phyloP scores from a whole-genome alignment of 2,329 filamentous ascomycete genomes.

The Stylonectria norvegica region DNA sequence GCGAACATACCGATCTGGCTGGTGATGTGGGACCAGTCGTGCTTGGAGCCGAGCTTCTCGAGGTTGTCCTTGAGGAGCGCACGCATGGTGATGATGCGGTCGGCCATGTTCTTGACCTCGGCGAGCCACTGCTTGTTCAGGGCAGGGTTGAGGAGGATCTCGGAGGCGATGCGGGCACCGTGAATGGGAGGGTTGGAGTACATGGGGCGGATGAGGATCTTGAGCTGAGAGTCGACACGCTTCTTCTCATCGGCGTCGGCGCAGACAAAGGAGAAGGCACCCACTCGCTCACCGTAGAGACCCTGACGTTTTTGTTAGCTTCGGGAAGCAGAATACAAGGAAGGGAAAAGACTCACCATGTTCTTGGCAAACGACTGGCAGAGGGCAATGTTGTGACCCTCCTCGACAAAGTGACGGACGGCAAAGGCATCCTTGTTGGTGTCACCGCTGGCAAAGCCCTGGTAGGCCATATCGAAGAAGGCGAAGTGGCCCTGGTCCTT shows the following conservation, averaged over 20 bases:
- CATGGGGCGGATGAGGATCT: slow-evolving; percentile 92
- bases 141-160: slow-evolving; percentile 81
- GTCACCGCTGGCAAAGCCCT: slow-evolving; percentile 92
- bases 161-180: slow-evolving; percentile 87
- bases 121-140: slow-evolving; percentile 92
- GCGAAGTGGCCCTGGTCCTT: slow-evolving; percentile 85
- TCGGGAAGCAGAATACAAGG: neutral
- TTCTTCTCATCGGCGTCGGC: slow-evolving; percentile 86
- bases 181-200: slow-evolving; percentile 99
- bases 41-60: slow-evolving; percentile 89
- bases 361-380: slow-evolving; percentile 98
- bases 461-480: slow-evolving; percentile 99
- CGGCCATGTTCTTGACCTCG: slow-evolving; percentile 98
- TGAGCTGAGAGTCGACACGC: slow-evolving; percentile 94
- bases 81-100: slow-evolving; percentile 98
- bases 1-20: slow-evolving; percentile 99
- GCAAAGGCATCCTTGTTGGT: slow-evolving; percentile 92
- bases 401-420: slow-evolving; percentile 85
- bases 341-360: slow-evolving; percentile 61
- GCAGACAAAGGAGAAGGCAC: slow-evolving; percentile 90
- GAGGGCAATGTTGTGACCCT: slow-evolving; percentile 85
- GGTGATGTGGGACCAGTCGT: slow-evolving; percentile 99
- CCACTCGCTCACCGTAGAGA: slow-evolving; percentile 96
- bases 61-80: slow-evolving; percentile 91
- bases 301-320: slow-evolving; percentile 51